Base-by-base conservation (phyloP, 2,329 filamentous ascomycete species). In the Niveomyces coronatus region DNA sequence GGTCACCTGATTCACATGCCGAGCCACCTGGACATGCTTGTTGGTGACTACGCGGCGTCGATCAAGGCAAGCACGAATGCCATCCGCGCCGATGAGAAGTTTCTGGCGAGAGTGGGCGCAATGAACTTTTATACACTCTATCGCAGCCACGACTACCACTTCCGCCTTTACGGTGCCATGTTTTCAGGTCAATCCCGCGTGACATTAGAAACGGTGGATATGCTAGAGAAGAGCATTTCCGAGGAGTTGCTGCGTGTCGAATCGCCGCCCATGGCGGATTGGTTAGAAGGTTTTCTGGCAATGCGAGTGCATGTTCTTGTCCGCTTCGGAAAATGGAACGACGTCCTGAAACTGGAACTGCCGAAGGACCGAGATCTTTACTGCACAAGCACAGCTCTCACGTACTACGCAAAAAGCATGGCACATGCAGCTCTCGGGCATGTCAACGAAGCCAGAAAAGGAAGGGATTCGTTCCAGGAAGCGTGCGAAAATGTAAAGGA, bases 1-100 rank as follows among this genome's bases (percentile, higher is more conserved):
- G 80, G 79, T 1, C 81, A 85, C 53, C 58, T 84, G 1, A 63
- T 74, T 10, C 80, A 84, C 45, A 86, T 87, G 82, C 80, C 82
- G 0, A 75, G 75, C 0, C 82, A 87, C 53, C 64, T 86, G 18
- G 81, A 86, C 50, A 70, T 86, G 10, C 65, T 85, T 0, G 70
- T 78, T 29, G 82, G 82, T 8, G 74, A 85, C 47, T 86, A 85
- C 48, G 62, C 70, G 23, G 63, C 66, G n/a, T 78, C 78, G 3
- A 76, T 85, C 26, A 63, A 63, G 3, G 76, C 74, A 2, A 85
- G 84, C 50, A 60, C 65, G 6, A 65, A 68, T 20, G 79, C 79
- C 8, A 75, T 79, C 37, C 49, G 58, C 0, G 77, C 77, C 2
- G 79, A 85, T 50, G 69, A 79, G 38, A 72, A 70, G 43, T 84